phyloP scores from a whole-genome alignment of 495 filamentous ascomycete species.

The Xanthoparmelia taractica region DNA sequence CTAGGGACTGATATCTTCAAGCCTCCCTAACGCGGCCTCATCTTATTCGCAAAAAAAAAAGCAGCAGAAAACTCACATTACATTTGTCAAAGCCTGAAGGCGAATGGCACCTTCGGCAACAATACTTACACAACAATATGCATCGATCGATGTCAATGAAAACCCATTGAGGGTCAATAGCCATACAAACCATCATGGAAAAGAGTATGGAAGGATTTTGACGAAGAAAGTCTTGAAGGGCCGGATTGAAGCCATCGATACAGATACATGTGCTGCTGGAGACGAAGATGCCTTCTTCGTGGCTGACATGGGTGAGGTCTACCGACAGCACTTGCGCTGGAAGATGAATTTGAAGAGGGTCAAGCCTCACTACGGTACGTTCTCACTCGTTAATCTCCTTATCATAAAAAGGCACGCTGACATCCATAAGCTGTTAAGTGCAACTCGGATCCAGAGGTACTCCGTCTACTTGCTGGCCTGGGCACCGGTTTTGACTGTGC shows the following conservation, averaged over 20 bases:
- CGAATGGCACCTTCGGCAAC: constrained; percentile 71
- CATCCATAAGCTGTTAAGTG: constrained; percentile 78
- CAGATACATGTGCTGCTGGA: constrained; percentile 75
- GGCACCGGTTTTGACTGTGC: constrained; percentile 98
- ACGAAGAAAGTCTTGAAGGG: constrained; percentile 74
- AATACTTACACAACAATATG: constrained; percentile 45
- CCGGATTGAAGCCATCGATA: constrained; percentile 73
- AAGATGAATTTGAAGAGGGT: constrained; percentile 88
- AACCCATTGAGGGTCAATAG: constrained; percentile 32
- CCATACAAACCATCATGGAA: constrained; percentile 40
- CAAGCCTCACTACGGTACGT: constrained; percentile 91
- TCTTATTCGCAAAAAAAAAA: constrained; percentile 29
- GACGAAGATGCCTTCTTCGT: constrained; percentile 98
- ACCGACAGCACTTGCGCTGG: constrained; percentile 97
- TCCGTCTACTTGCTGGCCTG: constrained; percentile 76
- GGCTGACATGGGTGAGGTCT: constrained; percentile 94
- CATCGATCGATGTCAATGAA: constrained; percentile 31
- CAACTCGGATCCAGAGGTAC: constrained; percentile 84
- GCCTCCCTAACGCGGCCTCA: constrained; percentile 67
- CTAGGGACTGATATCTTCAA: constrained; percentile 78
- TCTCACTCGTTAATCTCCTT: not conserved
- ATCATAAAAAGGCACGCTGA: constrained; percentile 7
- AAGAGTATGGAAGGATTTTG: constrained; percentile 47
- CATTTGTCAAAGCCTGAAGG: constrained; percentile 30
- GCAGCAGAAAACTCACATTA: too few relatives aligned